phyloP scores from a whole-genome alignment of 306 rosid genomes.

The Elaeagnus macrophylla region DNA sequence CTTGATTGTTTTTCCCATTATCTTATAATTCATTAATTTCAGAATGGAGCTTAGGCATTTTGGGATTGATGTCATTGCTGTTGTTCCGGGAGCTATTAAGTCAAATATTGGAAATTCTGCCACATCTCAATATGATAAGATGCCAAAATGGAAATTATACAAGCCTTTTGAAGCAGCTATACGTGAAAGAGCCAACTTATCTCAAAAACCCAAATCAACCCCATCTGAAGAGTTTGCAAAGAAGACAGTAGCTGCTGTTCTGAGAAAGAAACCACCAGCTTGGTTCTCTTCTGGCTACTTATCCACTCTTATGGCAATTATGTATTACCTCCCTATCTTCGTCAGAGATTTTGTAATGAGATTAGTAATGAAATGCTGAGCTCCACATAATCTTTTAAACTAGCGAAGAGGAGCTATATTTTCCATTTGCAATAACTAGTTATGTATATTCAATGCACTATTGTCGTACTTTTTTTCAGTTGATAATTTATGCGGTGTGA shows the following conservation, averaged over 20 bases:
- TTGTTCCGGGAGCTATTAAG: constrained; percentile 71
- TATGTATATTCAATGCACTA: too few relatives aligned
- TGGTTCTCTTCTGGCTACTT: constrained; percentile 66
- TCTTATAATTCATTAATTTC: background rate
- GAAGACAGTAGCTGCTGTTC: constrained; percentile 47
- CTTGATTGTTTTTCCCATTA: constrained; percentile 1
- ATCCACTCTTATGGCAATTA: constrained; percentile 44
- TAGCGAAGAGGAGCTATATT: too few relatives aligned
- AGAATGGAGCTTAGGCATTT: constrained; percentile 65
- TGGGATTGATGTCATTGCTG: constrained; percentile 72
- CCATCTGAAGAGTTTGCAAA: constrained; percentile 70
- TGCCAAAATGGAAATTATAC: constrained; percentile 64
- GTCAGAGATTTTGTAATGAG: constrained; percentile 44
- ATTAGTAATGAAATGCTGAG: constrained; percentile 32
- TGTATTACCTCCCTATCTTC: constrained; percentile 65
- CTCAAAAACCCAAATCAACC: constrained; percentile 53
- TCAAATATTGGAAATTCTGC: constrained; percentile 66
- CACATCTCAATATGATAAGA: constrained; percentile 37
- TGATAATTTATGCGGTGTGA: too few relatives aligned
- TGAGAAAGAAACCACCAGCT: constrained; percentile 63
- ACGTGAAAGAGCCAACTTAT: constrained; percentile 37
- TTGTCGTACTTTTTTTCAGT: too few relatives aligned
- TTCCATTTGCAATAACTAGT: too few relatives aligned
- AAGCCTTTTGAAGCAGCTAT: constrained; percentile 64
- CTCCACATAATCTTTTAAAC: background rate